Evolutionary conservation across 1,139 yeast genomes (phyloP).

Genomic region (Sugiyamaella paludigena): DNA sequence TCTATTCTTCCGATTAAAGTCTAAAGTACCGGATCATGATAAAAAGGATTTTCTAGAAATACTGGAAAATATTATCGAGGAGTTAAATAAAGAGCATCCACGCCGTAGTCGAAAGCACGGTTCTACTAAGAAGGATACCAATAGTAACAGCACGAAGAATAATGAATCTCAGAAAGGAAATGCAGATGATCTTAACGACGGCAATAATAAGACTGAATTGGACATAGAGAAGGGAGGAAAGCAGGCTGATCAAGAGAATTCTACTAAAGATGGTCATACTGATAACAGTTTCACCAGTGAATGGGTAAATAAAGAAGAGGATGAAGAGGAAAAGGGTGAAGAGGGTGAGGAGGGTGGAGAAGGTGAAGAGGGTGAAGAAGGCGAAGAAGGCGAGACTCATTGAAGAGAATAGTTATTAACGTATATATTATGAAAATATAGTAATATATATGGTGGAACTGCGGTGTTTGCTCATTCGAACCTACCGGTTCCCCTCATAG

Average conservation of each 20-base stretch:
- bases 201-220: not conserved
- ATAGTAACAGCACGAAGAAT: not conserved
- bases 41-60: constrained; percentile 28
- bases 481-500: too few species aligned
- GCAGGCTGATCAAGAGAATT: too few species aligned
- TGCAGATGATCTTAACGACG: not conserved
- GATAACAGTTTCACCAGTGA: not conserved
- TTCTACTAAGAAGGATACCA: not conserved
- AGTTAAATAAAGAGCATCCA: not conserved
- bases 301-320: not conserved
- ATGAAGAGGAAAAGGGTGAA: too few species aligned
- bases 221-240: too few species aligned
- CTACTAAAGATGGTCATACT: too few species aligned
- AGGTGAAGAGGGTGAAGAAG: too few species aligned
- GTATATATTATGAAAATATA: too few species aligned
- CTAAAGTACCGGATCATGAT: constrained; percentile 42
- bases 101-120: not conserved
- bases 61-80: not conserved
- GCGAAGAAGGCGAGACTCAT: too few species aligned
- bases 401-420: too few species aligned
- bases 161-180: not conserved
- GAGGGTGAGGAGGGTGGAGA: too few species aligned
- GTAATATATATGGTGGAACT: too few species aligned
- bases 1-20: constrained; percentile 48
- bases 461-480: too few species aligned